Base-by-base conservation (phyloP, 2,329 filamentous ascomycete genomes). In the Trichophyton rubrum region DNA sequence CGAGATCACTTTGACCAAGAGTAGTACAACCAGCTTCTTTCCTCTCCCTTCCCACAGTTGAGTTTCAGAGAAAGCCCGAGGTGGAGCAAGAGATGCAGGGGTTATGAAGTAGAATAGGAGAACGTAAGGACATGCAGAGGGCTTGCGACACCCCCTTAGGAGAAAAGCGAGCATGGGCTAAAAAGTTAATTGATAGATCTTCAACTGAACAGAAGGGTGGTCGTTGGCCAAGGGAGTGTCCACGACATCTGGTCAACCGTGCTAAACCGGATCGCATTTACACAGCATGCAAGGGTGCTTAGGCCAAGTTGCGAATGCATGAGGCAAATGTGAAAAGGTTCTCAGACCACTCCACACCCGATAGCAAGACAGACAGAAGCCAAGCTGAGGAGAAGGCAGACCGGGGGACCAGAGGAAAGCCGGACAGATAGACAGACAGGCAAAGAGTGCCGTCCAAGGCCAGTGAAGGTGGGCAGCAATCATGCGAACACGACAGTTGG, bases 1-100 rank as follows among this genome's bases (percentile, higher is more conserved):
- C 51, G n/a, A 55, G 51, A 20, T 27, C 33, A 27, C 30, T 17
- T 55, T 35, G 27, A 55, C 27, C 51, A 55, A 38, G 27, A 67
- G 68, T 68, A 71, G 66, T 67, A 66, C 61, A 69, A 68, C 69
- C 69, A 72, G 67, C 68, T 74, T 30, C 27, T n/a, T 55, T 30
- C 9, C 33, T 38, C 33, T 38, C 9, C 33, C 2, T 38, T 38
- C 33, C 11, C 33, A 35, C 8, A 55, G 51, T 35, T 55, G 51
- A 55, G 51, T 55, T 55, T 55, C 51, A 55, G 51, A 55, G 51
- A 35, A 55, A 55, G 51, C 15, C 51, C 51, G 51, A 55, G 27
- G 51, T 55, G 51, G 51, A 55, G 27, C 51, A 55, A 38, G n/a
- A 17, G 33, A 51, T 59, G 47, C 58, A 65, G 55, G 63, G 61